Conservation (phyloP, 139 green algal genomes). For the Tetradesmus obliquus region DNA sequence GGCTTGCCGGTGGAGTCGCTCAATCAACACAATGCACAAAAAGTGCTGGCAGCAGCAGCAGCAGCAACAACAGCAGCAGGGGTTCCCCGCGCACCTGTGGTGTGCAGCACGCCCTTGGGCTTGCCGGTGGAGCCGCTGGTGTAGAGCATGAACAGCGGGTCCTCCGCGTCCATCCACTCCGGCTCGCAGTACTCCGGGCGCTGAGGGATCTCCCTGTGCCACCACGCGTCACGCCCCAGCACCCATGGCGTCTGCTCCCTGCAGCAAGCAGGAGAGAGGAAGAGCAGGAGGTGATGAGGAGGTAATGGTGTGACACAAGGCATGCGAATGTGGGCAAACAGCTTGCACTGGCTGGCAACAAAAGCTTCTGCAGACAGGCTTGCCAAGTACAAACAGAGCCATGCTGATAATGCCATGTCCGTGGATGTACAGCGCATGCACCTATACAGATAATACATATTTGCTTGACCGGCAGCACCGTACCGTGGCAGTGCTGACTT, state of each 20-base stretch:
- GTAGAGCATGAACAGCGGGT: conserved; percentile 97
- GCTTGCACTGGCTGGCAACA: neutral
- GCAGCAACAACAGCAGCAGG: neutral
- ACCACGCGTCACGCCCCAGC: conserved; percentile 86
- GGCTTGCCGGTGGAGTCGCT: conserved; percentile 90
- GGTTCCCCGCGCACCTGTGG: conserved; percentile 52
- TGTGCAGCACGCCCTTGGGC: conserved; percentile 97
- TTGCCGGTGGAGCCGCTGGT: conserved; percentile 91
- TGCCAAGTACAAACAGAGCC: neutral
- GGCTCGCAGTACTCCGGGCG: conserved; percentile 76
- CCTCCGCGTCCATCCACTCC: conserved; percentile 92
- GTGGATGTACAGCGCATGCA: neutral
- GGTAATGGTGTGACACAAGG: neutral
- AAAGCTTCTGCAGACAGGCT: neutral
- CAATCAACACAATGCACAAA: conserved; percentile 87
- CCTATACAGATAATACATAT: neutral
- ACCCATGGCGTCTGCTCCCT: conserved; percentile 60
- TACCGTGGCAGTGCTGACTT: conserved; percentile 70
- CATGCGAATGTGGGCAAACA: neutral
- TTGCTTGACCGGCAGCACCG: neutral
- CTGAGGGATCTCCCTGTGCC: conserved; percentile 76
- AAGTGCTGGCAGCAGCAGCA: neutral
- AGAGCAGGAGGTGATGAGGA: neutral
- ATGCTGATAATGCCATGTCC: neutral
- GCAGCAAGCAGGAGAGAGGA: neutral